Evolutionary conservation across 495 filamentous ascomycete genomes (phyloP).

Genomic region (Penicillium subrubescens): DNA sequence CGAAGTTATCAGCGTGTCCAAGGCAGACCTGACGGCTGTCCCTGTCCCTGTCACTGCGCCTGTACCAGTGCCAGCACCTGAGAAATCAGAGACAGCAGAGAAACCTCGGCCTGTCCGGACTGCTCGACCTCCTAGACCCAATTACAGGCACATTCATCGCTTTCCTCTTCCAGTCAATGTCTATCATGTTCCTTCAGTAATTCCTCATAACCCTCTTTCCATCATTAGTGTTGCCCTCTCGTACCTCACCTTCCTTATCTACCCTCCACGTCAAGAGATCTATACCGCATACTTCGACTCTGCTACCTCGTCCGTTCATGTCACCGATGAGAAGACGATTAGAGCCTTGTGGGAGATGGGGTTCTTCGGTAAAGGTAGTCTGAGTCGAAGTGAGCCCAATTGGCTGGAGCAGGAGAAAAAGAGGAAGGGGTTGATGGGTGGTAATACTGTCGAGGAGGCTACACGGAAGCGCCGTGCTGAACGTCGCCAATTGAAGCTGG

Average conservation of each 20-base stretch:
- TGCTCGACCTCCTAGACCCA: slow-evolving; percentile 59
- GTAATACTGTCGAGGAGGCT: slow-evolving; percentile 71
- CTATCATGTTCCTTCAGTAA: slow-evolving; percentile 80
- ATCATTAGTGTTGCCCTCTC: slow-evolving; percentile 75
- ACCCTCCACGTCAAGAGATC: slow-evolving; percentile 67
- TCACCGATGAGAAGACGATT: slow-evolving; percentile 73
- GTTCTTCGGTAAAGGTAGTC: slow-evolving; percentile 91
- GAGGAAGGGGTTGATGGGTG: slow-evolving; percentile 62
- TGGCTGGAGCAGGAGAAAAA: slow-evolving; percentile 86
- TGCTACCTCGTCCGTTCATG: slow-evolving; percentile 79
- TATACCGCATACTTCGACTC: slow-evolving; percentile 76
- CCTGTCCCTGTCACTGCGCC: neutral
- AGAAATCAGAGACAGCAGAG: slow-evolving; percentile 8
- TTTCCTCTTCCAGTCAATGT: slow-evolving; percentile 77
- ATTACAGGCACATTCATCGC: slow-evolving; percentile 71
- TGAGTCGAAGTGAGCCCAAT: slow-evolving; percentile 90
- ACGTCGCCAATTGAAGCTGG: slow-evolving; percentile 80
- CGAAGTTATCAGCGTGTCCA: slow-evolving; percentile 1
- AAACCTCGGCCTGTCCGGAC: slow-evolving; percentile 16
- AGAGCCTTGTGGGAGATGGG: slow-evolving; percentile 90
- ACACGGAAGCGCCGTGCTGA: slow-evolving; percentile 79
- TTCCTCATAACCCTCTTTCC: slow-evolving; percentile 91
- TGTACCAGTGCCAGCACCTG: neutral
- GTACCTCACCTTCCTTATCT: slow-evolving; percentile 72
- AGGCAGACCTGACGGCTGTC: neutral